A percentile compares a stretch with the other conserved stretches of the same genome.
Conservation (phyloP, 2,329 filamentous ascomycete species). For the Paracorniculantispora psalliotae region DNA sequence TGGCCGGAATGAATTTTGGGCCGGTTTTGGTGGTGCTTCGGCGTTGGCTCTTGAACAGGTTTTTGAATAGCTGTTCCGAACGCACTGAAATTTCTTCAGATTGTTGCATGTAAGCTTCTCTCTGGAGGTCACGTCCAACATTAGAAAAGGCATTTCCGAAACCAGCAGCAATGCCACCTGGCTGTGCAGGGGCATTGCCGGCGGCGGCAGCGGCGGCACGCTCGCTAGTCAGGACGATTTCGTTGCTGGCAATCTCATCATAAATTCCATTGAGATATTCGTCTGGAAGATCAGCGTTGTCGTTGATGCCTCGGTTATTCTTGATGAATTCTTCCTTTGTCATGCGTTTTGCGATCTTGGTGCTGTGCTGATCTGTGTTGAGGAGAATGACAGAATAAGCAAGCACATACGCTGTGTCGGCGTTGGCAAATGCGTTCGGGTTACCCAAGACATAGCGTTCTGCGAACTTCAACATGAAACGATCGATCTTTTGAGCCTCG, state of each 20-base stretch:
- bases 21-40: slow-evolving; percentile 66
- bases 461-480: slow-evolving; percentile 98
- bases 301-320: slow-evolving; percentile 98
- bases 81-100: slow-evolving; percentile 82
- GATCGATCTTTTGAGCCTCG: slow-evolving; percentile 97
- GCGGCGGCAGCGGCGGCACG: slow-evolving; percentile 81
- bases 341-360: slow-evolving; percentile 80
- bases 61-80: slow-evolving; percentile 84
- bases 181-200: slow-evolving; percentile 54
- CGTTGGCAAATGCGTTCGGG: slow-evolving; percentile 95
- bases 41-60: slow-evolving; percentile 82
- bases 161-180: slow-evolving; percentile 70
- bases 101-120: slow-evolving; percentile 90
- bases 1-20: slow-evolving; percentile 81
- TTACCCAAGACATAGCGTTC: slow-evolving; percentile 94
- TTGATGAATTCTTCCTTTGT: slow-evolving; percentile 97
- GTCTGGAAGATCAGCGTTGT: slow-evolving; percentile 85
- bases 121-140: slow-evolving; percentile 82
- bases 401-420: slow-evolving; percentile 93
- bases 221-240: slow-evolving; percentile 93
- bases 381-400: slow-evolving; percentile 95
- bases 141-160: slow-evolving; percentile 88
- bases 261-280: slow-evolving; percentile 88
- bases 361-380: slow-evolving; percentile 92
- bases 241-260: slow-evolving; percentile 84